Evolutionary conservation across 768 basidiomycete species (phyloP).

Genomic region (Suillus alpinus): DNA sequence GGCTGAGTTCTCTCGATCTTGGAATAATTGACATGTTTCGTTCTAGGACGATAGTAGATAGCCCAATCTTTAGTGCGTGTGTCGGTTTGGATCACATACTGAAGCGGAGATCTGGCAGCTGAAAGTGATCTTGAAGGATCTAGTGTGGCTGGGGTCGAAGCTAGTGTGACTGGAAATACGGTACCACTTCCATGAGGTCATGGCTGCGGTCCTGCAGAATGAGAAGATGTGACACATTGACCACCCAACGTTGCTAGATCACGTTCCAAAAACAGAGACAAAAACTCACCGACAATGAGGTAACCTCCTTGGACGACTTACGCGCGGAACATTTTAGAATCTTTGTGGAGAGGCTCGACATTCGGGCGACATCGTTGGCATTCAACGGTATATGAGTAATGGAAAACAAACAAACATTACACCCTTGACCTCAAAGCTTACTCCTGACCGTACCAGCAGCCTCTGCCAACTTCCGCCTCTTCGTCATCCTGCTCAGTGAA

Average conservation of each 20-base stretch:
- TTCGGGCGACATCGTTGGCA: neutral
- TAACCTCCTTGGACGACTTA: neutral
- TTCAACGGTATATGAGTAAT: neutral
- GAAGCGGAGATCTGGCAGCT: neutral
- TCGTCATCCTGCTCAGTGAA: conserved; percentile 24
- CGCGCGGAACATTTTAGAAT: neutral
- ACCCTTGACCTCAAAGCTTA: conserved; percentile 13
- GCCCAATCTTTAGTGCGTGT: no score
- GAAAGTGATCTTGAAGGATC: neutral
- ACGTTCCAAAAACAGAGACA: neutral
- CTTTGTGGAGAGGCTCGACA: neutral
- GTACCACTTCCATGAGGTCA: neutral
- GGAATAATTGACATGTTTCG: no score
- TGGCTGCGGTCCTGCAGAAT: neutral
- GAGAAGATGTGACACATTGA: neutral
- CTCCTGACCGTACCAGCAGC: conserved; percentile 23
- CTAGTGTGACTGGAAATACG: neutral
- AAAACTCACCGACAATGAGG: neutral
- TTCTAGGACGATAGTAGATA: no score
- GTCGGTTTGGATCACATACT: neutral
- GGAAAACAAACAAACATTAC: neutral
- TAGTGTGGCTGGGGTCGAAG: neutral
- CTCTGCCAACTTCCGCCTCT: conserved; percentile 29
- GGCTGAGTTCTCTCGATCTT: no score
- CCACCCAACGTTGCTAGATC: no score